Conservation (phyloP, 2,329 filamentous ascomycete species). For the Colletotrichum sidae region DNA sequence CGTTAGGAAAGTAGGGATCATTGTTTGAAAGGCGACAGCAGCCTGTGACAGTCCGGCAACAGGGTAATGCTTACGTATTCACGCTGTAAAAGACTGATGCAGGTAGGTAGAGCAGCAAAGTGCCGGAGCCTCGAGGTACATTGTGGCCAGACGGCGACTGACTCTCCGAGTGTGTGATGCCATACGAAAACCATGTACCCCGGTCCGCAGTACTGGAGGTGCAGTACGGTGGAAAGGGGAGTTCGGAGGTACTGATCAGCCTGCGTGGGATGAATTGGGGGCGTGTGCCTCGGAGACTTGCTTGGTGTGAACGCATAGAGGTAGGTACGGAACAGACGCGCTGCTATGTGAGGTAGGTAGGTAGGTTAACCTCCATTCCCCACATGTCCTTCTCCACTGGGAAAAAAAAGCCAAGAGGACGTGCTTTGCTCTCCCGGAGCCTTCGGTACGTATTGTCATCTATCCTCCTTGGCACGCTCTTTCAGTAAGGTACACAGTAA, state of each 20-base stretch:
- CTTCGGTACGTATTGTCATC: constrained; percentile 24
- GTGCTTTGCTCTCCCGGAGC: constrained; percentile 34
- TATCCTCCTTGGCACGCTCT: constrained; percentile 2
- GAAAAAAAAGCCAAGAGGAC: constrained; percentile 35
- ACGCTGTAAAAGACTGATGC: no score
- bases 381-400: constrained; percentile 12
- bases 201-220: no score
- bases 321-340: no score
- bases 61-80: not conserved
- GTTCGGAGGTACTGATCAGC: no score
- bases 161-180: no score
- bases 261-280: no score
- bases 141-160: no score
- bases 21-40: constrained; percentile 26
- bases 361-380: constrained; percentile 18
- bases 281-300: not conserved
- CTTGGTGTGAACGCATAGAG: not conserved
- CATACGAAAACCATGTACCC: no score
- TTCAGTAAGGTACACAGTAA: no score
- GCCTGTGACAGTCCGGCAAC: constrained; percentile 19
- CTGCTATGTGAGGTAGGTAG: not conserved
- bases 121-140: no score
- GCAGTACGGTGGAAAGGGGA: no score
- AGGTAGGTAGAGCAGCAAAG: no score
- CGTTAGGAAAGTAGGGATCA: constrained; percentile 20